Conservation (phyloP, 73 alveolate genomes). For the Symbiodinium pilosum region DNA sequence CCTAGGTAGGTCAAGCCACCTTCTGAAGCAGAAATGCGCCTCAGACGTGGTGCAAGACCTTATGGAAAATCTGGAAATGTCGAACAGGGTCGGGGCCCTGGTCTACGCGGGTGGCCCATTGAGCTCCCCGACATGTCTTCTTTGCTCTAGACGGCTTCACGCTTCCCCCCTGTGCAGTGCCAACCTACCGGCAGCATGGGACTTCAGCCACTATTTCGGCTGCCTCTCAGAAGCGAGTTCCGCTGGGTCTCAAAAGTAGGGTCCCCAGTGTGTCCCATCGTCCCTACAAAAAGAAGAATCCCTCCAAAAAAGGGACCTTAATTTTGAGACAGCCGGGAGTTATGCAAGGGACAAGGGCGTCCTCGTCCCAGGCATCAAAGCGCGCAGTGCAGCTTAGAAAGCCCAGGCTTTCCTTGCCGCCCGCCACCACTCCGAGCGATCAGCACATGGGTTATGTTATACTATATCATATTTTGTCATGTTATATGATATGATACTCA, state of each 20-base stretch:
- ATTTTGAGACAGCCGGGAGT: background rate
- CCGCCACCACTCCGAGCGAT: too few species aligned
- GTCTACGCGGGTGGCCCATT: background rate
- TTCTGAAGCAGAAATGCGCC: background rate
- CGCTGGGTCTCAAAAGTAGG: too few species aligned
- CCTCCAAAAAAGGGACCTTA: too few species aligned
- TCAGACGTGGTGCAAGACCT: background rate
- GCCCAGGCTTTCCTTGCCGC: too few species aligned
- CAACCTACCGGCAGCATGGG: background rate
- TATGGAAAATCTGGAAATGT: background rate
- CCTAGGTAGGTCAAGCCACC: background rate
- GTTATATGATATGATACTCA: too few species aligned
- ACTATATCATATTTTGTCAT: too few species aligned
- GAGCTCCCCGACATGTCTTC: background rate
- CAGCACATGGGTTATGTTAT: too few species aligned
- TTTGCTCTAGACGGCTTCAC: background rate
- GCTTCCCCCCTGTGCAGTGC: background rate
- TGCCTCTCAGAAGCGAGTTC: too few species aligned
- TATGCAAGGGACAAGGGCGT: background rate
- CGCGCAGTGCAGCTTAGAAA: too few species aligned
- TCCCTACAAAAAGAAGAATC: too few species aligned
- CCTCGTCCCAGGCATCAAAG: background rate
- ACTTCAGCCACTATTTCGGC: background rate
- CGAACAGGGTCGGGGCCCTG: slow-evolving; percentile 3
- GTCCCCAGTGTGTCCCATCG: too few species aligned